Percentiles rank a stretch among this genome's conserved stretches.
phyloP scores from a whole-genome alignment of 192 early-diverging fungal genomes.

The Umbelopsis vinacea region DNA sequence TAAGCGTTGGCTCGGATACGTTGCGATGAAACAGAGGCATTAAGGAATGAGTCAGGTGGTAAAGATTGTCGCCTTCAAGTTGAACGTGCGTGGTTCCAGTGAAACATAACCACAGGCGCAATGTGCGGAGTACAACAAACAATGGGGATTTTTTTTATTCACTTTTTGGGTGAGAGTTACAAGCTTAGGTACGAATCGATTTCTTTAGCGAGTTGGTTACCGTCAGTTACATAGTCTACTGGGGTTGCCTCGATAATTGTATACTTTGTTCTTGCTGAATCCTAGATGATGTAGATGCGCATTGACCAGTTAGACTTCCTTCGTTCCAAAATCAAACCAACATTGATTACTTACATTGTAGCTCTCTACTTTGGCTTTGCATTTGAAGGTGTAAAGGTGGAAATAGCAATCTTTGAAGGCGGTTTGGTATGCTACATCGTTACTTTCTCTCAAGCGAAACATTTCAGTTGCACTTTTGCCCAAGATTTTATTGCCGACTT shows the following conservation, averaged over 20 bases:
- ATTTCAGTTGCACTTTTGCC: slow-evolving; percentile 75
- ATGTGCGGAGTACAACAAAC: slow-evolving; percentile 18
- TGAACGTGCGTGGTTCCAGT: background rate
- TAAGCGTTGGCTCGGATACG: slow-evolving; percentile 9
- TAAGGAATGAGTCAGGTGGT: background rate
- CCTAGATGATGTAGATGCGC: slow-evolving; percentile 42
- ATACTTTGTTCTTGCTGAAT: slow-evolving; percentile 55
- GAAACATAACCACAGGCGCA: slow-evolving; percentile 16
- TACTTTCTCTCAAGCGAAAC: slow-evolving; percentile 53
- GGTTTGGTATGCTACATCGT: slow-evolving; percentile 27
- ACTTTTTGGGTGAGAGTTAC: background rate
- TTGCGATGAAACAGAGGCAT: slow-evolving; percentile 19
- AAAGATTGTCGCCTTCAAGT: too few relatives aligned
- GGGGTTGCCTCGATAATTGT: slow-evolving; percentile 49
- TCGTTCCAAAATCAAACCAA: slow-evolving; percentile 16
- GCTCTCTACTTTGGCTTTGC: slow-evolving; percentile 79
- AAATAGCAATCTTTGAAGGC: slow-evolving; percentile 66
- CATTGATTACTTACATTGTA: slow-evolving; percentile 66
- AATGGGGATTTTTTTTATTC: slow-evolving; percentile 6
- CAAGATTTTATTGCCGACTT: slow-evolving; percentile 68
- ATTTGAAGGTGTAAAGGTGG: slow-evolving; percentile 72
- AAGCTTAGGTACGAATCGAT: slow-evolving; percentile 32
- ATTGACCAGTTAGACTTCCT: background rate
- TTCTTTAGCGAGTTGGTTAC: slow-evolving; percentile 23
- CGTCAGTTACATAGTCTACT: slow-evolving; percentile 66